phyloP scores from a whole-genome alignment of 2,329 filamentous ascomycete species.

The Gyromitra esculenta region DNA sequence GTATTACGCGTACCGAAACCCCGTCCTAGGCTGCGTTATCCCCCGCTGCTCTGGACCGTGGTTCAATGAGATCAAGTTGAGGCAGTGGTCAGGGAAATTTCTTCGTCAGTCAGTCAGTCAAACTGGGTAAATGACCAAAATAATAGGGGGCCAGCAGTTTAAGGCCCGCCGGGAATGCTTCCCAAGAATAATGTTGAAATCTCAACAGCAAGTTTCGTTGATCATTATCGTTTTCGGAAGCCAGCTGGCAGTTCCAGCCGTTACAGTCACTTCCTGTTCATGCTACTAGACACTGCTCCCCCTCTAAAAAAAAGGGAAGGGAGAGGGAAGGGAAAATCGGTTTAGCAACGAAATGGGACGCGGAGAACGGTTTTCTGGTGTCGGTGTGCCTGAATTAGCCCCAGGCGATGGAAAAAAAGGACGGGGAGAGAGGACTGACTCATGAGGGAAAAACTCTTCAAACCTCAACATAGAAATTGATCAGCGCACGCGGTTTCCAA shows the following conservation, averaged over 20 bases:
- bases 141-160: background rate
- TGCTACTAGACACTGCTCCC: background rate
- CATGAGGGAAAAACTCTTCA: constrained; percentile 8
- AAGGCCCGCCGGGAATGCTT: background rate
- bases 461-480: constrained; percentile 17
- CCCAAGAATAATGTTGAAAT: constrained; percentile 27
- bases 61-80: constrained; percentile 4
- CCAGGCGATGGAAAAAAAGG: background rate
- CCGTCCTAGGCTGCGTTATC: background rate
- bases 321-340: background rate
- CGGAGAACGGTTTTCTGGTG: background rate
- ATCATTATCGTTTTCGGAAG: constrained; percentile 15
- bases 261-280: constrained; percentile 7
- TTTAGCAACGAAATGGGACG: background rate
- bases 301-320: background rate
- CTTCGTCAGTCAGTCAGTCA: background rate
- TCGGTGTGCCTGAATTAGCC: background rate
- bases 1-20: constrained; percentile 8
- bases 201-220: constrained; percentile 1
- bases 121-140: constrained; percentile 19
- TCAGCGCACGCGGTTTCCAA: constrained; percentile 6
- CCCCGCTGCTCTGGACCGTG: background rate
- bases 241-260: constrained; percentile 32
- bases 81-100: background rate
- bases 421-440: constrained; percentile 25